Evolutionary conservation across 495 filamentous ascomycete species (phyloP).

Genomic region (Cercophora newfieldiana): DNA sequence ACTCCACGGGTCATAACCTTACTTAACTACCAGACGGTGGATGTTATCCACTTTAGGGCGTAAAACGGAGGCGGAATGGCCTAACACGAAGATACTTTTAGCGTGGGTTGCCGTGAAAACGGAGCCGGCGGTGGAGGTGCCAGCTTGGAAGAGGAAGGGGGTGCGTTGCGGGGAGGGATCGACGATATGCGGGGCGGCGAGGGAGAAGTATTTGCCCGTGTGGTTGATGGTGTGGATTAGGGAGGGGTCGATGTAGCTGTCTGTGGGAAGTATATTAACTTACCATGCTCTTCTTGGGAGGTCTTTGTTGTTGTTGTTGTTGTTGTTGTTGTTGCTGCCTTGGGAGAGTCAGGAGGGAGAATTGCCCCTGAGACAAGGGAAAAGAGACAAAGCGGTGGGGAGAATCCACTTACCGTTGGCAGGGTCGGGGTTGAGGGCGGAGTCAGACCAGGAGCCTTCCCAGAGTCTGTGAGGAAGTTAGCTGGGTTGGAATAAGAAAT

Average conservation of each 20-base stretch:
- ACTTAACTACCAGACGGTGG: conserved; percentile 48
- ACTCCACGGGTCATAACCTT: conserved; percentile 54
- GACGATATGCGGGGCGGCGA: conserved; percentile 54
- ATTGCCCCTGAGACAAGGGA: too few relatives aligned
- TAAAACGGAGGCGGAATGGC: conserved; percentile 52
- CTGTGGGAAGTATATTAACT: too few relatives aligned
- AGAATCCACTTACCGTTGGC: conserved; percentile 32
- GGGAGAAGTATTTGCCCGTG: conserved; percentile 57
- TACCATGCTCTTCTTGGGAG: too few relatives aligned
- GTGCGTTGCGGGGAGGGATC: conserved; percentile 64
- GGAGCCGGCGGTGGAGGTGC: conserved; percentile 58
- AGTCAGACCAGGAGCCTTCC: conserved; percentile 61
- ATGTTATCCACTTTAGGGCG: conserved; percentile 57
- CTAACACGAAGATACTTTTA: conserved; percentile 64
- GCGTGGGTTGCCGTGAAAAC: conserved; percentile 62
- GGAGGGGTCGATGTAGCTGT: conserved; percentile 54
- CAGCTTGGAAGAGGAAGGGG: conserved; percentile 65
- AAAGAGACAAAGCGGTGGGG: too few relatives aligned
- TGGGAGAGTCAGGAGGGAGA: too few relatives aligned
- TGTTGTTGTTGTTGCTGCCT: too few relatives aligned
- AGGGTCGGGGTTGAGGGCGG: conserved; percentile 51
- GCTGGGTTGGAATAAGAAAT: conserved; percentile 3
- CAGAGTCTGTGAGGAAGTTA: conserved; percentile 45
- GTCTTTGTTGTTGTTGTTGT: too few relatives aligned
- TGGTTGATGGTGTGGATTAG: conserved; percentile 61